Evolutionary conservation across 164 flowering plant genomes (phyloP), one percentile per base, ranked within the genome.

Genomic region (Liquidambar formosana): DNA sequence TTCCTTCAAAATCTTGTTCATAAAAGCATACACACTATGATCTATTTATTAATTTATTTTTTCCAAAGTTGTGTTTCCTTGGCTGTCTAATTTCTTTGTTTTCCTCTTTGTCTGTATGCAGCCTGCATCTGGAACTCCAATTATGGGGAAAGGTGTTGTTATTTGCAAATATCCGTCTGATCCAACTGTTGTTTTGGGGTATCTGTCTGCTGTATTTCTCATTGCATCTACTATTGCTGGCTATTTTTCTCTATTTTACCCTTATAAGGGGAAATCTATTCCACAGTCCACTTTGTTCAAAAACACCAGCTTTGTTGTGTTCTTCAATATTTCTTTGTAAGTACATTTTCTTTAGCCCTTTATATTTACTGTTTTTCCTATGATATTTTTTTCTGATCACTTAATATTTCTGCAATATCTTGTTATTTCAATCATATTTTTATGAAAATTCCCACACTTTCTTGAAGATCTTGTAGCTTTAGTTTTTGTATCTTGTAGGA

Each of bases 261-360:
- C 95, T 10, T 94, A 92, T 82, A 80, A 86, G 51, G 92, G 92
- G 25, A 83, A 78, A 71, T 71, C 89, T 22, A 75, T 94, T 73
- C 97, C 99, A 8, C 79, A 66, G 48, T 69, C 74, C 1, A 89
- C 79, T 47, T 70, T 94, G 59, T 92, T 92, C 78, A 71, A 66
- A n/a, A 91, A 74, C 84, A 83, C 80, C 8, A 64, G 77, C 62
- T 83, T 94, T 76, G 3, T 54, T n/a, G 80, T 82, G 14, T 94
- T 90, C 86, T 81, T 88, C 78, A 71, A 64, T 48, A 77, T 92
- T 76, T 85, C 99, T 19, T 9, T 83, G 99, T 94, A 78, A 89
- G 97, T 74, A 14, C 63, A 33, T 12, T 19, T 33, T n/a, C n/a
- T n/a, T n/a, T n/a, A n/a, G n/a, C n/a, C n/a, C n/a, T n/a, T 23